A percentile compares a stretch with the other conserved stretches of the same genome.
phyloP scores from a whole-genome alignment of 2,329 filamentous ascomycete genomes.

The Hortaea werneckii region DNA sequence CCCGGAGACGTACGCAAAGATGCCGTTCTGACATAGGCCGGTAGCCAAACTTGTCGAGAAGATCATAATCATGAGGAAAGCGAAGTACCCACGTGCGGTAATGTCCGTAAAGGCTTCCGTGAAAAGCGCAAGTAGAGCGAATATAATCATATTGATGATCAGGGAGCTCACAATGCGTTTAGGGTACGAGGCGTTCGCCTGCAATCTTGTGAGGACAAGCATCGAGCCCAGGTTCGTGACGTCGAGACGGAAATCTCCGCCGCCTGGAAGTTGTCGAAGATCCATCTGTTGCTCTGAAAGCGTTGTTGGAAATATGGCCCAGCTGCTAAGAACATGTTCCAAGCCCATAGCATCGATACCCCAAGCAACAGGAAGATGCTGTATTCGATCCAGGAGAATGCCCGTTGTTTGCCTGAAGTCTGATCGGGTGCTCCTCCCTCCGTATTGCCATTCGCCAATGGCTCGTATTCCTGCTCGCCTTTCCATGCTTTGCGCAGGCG shows the following conservation, averaged over 20 bases:
- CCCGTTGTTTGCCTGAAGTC: neutral
- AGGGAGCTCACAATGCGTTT: slow-evolving; percentile 73
- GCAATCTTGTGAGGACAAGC: slow-evolving; percentile 67
- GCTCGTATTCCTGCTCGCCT: slow-evolving; percentile 22
- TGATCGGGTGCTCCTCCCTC: neutral
- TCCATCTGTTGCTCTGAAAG: slow-evolving; percentile 60
- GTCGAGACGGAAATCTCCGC: slow-evolving; percentile 81
- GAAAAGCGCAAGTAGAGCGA: slow-evolving; percentile 68
- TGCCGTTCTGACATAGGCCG: slow-evolving; percentile 82
- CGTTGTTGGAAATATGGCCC: slow-evolving; percentile 85
- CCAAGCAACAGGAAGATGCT: slow-evolving; percentile 74
- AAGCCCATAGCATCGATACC: slow-evolving; percentile 94
- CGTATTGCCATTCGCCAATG: slow-evolving; percentile 12
- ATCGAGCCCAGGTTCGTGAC: slow-evolving; percentile 69
- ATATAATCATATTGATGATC: slow-evolving; percentile 64
- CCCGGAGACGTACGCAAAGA: slow-evolving; percentile 80
- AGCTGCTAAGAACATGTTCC: slow-evolving; percentile 98
- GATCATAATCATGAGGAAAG: slow-evolving; percentile 74
- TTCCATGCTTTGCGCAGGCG: slow-evolving; percentile 20
- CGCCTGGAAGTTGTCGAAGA: slow-evolving; percentile 76
- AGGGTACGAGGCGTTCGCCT: slow-evolving; percentile 76
- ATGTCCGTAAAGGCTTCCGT: slow-evolving; percentile 58
- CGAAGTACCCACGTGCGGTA: slow-evolving; percentile 59
- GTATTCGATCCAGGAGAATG: slow-evolving; percentile 81
- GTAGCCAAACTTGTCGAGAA: slow-evolving; percentile 68